Percentiles rank a stretch among this genome's conserved stretches.
Evolutionary conservation across 495 filamentous ascomycete species (phyloP).

Genomic region (Coniosporium apollinis): DNA sequence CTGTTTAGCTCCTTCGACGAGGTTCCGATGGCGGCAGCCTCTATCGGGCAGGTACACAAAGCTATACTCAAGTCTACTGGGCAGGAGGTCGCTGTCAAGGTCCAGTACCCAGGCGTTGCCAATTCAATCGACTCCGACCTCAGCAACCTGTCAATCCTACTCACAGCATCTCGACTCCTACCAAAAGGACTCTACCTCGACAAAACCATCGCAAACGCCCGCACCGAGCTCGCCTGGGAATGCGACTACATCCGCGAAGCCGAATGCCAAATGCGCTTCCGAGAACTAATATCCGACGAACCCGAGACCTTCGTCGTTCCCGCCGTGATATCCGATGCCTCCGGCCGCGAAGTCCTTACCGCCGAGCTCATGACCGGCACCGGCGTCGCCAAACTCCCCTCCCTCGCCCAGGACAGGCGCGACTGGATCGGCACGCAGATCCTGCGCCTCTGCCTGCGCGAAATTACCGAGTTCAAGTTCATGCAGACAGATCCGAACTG

Average conservation of each 20-base stretch:
- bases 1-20: slow-evolving; percentile 77
- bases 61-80: slow-evolving; percentile 63
- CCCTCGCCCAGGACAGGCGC: slow-evolving; percentile 60
- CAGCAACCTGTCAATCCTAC: slow-evolving; percentile 75
- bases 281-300: slow-evolving; percentile 52
- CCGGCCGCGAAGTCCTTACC: slow-evolving; percentile 73
- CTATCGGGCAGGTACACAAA: slow-evolving; percentile 89
- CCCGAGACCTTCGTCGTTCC: slow-evolving; percentile 62
- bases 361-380: slow-evolving; percentile 81
- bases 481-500: slow-evolving; percentile 99
- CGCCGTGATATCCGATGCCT: slow-evolving; percentile 57
- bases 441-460: slow-evolving; percentile 78
- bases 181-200: slow-evolving; percentile 88
- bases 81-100: slow-evolving; percentile 74
- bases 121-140: slow-evolving; percentile 91
- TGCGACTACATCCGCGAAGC: slow-evolving; percentile 91
- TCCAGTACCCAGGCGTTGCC: slow-evolving; percentile 95
- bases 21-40: slow-evolving; percentile 87
- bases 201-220: slow-evolving; percentile 95
- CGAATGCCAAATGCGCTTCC: slow-evolving; percentile 56
- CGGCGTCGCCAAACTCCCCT: slow-evolving; percentile 67
- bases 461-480: slow-evolving; percentile 83
- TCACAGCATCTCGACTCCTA: slow-evolving; percentile 74
- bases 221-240: slow-evolving; percentile 85
- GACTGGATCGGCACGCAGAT: slow-evolving; percentile 93